A percentile compares a stretch with the other conserved stretches of the same genome.
Evolutionary conservation across 768 basidiomycete species (phyloP).

Genomic region (Clitopilus passeckerianus): DNA sequence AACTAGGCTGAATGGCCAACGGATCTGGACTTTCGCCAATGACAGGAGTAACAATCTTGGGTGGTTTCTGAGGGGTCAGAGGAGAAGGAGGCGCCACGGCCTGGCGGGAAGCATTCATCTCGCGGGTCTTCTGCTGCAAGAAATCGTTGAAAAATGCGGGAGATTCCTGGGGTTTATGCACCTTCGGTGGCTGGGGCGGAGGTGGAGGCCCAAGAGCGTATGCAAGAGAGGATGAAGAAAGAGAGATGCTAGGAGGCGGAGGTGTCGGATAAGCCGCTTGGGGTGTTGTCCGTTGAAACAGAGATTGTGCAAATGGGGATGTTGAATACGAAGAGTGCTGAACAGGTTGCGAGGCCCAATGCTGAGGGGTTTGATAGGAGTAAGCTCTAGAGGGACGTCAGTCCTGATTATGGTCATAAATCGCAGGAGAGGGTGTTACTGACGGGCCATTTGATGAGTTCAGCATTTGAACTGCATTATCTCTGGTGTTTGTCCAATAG

Average conservation of each 20-base stretch:
- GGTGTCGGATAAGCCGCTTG: constrained; percentile 67
- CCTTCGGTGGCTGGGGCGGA: constrained; percentile 15
- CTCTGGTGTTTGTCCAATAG: constrained; percentile 62
- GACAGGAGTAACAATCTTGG: constrained; percentile 10
- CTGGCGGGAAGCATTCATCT: constrained; percentile 23
- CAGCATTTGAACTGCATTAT: constrained; percentile 57
- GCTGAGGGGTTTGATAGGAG: constrained; percentile 33
- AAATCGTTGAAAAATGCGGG: constrained; percentile 63
- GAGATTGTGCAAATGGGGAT: constrained; percentile 54
- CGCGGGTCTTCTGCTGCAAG: constrained; percentile 48
- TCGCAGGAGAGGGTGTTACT: constrained; percentile 17
- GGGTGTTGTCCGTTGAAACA: constrained; percentile 62
- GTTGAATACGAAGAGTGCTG: constrained; percentile 50
- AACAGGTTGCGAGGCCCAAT: constrained; percentile 35
- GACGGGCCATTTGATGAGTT: constrained; percentile 49
- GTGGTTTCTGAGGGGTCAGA: constrained; percentile 6
- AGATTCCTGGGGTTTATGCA: constrained; percentile 55
- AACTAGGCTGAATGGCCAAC: constrained; percentile 33
- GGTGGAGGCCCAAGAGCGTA: constrained; percentile 53
- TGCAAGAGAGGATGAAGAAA: constrained; percentile 73
- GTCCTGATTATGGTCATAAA: constrained; percentile 14
- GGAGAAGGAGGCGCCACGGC: constrained; percentile 6
- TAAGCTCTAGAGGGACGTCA: constrained; percentile 27
- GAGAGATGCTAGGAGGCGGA: constrained; percentile 57
- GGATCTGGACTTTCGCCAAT: constrained; percentile 52